Conservation (phyloP, 2,329 filamentous ascomycete genomes). For the Alternaria sp. region DNA sequence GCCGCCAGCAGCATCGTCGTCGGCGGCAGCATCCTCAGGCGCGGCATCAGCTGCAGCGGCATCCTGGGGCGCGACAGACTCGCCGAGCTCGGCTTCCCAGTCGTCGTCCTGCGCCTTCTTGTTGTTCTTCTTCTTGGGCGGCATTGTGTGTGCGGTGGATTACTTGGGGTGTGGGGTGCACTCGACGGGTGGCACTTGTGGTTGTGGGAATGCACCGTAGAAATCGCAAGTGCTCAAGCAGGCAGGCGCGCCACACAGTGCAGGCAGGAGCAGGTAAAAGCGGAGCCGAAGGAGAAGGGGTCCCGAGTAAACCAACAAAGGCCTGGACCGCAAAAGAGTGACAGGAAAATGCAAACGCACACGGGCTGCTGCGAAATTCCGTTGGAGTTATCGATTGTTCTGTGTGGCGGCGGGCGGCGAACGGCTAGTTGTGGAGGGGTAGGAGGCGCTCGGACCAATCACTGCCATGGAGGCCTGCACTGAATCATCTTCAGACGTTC, state of each 20-base stretch:
- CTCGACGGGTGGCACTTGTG: background rate
- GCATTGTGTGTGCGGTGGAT: conserved; percentile 63
- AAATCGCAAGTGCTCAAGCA: background rate
- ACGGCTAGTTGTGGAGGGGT: conserved; percentile 19
- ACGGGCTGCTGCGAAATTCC: conserved; percentile 35
- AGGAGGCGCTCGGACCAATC: conserved; percentile 7
- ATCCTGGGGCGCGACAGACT: conserved; percentile 69
- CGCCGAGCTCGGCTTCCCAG: conserved; percentile 93
- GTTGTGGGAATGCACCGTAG: background rate
- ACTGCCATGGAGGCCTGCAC: background rate
- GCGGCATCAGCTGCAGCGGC: conserved; percentile 47
- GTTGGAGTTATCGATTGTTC: conserved; percentile 23
- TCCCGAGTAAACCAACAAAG: conserved; percentile 33
- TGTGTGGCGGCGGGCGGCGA: conserved; percentile 17
- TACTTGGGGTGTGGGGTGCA: background rate
- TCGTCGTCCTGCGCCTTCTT: conserved; percentile 89
- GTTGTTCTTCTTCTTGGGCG: conserved; percentile 93
- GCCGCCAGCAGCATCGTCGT: conserved; percentile 57
- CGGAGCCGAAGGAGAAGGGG: conserved; percentile 18
- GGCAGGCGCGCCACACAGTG: background rate
- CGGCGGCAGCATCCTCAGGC: conserved; percentile 46
- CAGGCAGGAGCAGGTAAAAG: conserved; percentile 1
- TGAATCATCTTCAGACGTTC: background rate
- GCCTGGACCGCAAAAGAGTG: conserved; percentile 32
- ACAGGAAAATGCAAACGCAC: conserved; percentile 30